Percentiles rank a stretch among this genome's conserved stretches.
phyloP scores from a whole-genome alignment of 305 asterid species.

The Rubia tinctorum region DNA sequence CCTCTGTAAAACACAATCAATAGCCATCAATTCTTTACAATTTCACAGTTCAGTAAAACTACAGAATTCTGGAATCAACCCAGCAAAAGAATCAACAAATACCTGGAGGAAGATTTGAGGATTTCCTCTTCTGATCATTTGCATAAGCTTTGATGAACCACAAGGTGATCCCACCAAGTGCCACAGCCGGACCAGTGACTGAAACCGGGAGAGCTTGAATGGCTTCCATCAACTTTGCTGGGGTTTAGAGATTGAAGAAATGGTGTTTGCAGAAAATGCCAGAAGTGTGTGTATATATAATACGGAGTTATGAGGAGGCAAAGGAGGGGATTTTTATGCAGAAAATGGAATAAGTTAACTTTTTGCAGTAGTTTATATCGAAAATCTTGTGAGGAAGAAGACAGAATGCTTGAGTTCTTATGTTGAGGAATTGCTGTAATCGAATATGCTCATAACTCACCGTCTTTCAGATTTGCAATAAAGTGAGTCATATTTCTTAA shows the following conservation, averaged over 20 bases:
- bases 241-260: neutral
- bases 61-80: neutral
- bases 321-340: neutral
- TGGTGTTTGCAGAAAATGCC: neutral
- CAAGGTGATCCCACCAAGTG: constrained; percentile 57
- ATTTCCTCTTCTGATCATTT: constrained; percentile 37
- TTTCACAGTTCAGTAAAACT: neutral
- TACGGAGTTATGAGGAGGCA: neutral
- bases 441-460: constrained; percentile 3
- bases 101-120: constrained; percentile 32
- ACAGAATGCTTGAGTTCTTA: constrained; percentile 4
- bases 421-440: neutral
- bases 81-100: neutral
- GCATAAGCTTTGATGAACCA: constrained; percentile 38
- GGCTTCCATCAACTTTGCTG: constrained; percentile 36
- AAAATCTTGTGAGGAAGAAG: constrained; percentile 10
- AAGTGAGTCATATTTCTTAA: neutral
- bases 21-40: neutral
- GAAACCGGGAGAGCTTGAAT: constrained; percentile 44
- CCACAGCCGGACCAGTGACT: constrained; percentile 52
- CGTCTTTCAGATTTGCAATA: neutral
- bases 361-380: constrained; percentile 13
- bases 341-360: neutral
- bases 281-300: neutral
- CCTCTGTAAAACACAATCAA: constrained; percentile 40